phyloP scores from a whole-genome alignment of 495 filamentous ascomycete species.

The Trichoderma erinaceum region DNA sequence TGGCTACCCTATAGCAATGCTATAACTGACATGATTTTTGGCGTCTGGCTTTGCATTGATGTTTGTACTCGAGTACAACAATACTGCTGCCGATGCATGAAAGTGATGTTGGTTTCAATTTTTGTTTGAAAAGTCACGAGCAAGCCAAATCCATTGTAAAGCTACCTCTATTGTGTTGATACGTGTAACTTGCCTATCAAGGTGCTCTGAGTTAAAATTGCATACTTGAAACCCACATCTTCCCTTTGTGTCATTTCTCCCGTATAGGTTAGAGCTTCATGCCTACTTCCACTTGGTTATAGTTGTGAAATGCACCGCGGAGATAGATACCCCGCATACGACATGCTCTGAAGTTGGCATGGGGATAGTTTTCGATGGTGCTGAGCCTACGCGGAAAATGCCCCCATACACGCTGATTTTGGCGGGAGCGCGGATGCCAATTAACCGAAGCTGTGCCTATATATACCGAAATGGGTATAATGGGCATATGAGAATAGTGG shows the following conservation, averaged over 20 bases:
- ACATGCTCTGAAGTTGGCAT: neutral
- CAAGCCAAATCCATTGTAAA: neutral
- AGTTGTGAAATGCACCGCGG: too few relatives aligned
- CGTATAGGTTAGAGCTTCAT: too few relatives aligned
- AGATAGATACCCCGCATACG: neutral
- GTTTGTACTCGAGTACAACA: too few relatives aligned
- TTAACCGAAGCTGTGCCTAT: conserved; percentile 9
- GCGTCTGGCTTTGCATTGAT: too few relatives aligned
- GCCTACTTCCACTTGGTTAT: too few relatives aligned
- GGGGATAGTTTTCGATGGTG: neutral
- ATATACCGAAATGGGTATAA: neutral
- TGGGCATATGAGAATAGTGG: neutral
- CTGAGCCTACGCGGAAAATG: neutral
- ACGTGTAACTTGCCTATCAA: neutral
- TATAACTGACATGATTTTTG: neutral
- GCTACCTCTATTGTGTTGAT: neutral
- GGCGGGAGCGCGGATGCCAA: neutral
- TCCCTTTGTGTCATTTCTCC: too few relatives aligned
- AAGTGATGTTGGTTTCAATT: too few relatives aligned
- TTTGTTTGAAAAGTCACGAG: neutral
- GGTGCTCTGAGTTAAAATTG: too few relatives aligned
- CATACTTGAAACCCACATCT: too few relatives aligned
- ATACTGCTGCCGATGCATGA: too few relatives aligned
- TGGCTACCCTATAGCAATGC: neutral
- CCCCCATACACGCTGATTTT: neutral